phyloP scores from a whole-genome alignment of 768 basidiomycete species.

The Xerocomellus dryophilus region DNA sequence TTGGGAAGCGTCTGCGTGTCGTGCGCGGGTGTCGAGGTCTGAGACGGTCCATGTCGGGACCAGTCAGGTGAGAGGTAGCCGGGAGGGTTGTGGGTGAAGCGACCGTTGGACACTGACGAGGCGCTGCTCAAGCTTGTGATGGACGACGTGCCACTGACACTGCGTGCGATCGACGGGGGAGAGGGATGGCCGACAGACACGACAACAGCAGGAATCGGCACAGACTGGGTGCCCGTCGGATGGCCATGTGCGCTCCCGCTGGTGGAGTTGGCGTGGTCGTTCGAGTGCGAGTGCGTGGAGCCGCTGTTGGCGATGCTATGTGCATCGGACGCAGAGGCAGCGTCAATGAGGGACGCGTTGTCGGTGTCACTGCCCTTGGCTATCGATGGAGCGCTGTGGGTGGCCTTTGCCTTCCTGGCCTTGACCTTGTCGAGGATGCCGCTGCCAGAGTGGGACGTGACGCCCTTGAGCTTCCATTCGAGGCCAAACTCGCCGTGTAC shows the following conservation, averaged over 20 bases:
- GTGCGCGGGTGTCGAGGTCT: background rate
- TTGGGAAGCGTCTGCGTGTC: background rate
- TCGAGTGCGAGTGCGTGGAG: slow-evolving; percentile 22
- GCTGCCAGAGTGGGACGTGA: slow-evolving; percentile 37
- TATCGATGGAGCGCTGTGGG: background rate
- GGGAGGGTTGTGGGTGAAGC: slow-evolving; percentile 2
- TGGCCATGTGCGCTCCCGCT: background rate
- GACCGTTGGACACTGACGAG: slow-evolving; percentile 19
- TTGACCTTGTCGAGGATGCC: slow-evolving; percentile 44
- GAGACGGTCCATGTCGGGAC: slow-evolving; percentile 13
- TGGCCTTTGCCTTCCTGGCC: slow-evolving; percentile 19
- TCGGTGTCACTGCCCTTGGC: slow-evolving; percentile 25
- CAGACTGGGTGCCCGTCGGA: background rate
- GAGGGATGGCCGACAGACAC: slow-evolving; percentile 25
- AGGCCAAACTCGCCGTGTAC: slow-evolving; percentile 68
- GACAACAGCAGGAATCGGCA: slow-evolving; percentile 27
- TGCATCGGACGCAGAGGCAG: slow-evolving; percentile 24
- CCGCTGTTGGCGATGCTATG: slow-evolving; percentile 30
- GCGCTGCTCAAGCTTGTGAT: slow-evolving; percentile 19
- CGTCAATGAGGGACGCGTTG: slow-evolving; percentile 24
- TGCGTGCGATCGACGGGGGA: slow-evolving; percentile 6
- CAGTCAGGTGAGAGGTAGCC: slow-evolving; percentile 30
- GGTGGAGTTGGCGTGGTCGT: slow-evolving; percentile 2
- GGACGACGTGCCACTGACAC: slow-evolving; percentile 24
- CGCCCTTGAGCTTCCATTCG: slow-evolving; percentile 69